Conservation (phyloP, 2,329 filamentous ascomycete genomes). For the Claviceps sp. region DNA sequence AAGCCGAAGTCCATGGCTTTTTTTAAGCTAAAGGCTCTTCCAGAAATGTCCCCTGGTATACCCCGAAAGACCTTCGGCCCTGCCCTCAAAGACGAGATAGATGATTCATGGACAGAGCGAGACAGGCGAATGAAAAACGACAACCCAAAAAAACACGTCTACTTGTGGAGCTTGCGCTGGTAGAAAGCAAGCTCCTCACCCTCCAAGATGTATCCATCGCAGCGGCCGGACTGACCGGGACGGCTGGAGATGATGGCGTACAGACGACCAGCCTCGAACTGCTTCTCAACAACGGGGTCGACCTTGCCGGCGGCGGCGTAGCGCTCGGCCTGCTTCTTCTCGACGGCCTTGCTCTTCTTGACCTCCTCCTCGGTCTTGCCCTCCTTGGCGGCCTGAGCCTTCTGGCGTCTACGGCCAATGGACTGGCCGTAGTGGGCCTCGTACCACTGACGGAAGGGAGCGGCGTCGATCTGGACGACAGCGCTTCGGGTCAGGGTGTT, state of each 20-base stretch:
- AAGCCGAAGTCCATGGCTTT: neutral
- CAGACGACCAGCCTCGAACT: conserved; percentile 98
- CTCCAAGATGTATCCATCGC: conserved; percentile 96
- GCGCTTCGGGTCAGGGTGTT: conserved; percentile 99
- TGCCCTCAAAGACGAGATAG: no score
- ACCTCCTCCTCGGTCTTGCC: conserved; percentile 52
- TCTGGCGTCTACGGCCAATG: conserved; percentile 83
- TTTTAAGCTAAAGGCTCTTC: neutral
- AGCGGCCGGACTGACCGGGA: conserved; percentile 92
- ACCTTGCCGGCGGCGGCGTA: conserved; percentile 81
- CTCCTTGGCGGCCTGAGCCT: conserved; percentile 50
- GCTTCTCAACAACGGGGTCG: conserved; percentile 82
- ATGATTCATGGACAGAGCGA: no score
- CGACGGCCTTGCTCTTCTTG: conserved; percentile 91
- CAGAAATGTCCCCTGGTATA: neutral
- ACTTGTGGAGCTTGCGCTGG: conserved; percentile 99
- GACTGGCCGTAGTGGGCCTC: conserved; percentile 96
- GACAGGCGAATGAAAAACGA: neutral
- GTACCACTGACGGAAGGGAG: conserved; percentile 99
- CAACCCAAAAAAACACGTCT: conserved; percentile 29
- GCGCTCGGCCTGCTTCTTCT: conserved; percentile 92
- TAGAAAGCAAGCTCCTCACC: conserved; percentile 99
- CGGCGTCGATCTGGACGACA: conserved; percentile 96
- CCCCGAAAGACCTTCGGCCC: no score
- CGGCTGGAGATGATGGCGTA: conserved; percentile 87